Conservation (phyloP, 73 alveolate species). For the Stentor coeruleus region DNA sequence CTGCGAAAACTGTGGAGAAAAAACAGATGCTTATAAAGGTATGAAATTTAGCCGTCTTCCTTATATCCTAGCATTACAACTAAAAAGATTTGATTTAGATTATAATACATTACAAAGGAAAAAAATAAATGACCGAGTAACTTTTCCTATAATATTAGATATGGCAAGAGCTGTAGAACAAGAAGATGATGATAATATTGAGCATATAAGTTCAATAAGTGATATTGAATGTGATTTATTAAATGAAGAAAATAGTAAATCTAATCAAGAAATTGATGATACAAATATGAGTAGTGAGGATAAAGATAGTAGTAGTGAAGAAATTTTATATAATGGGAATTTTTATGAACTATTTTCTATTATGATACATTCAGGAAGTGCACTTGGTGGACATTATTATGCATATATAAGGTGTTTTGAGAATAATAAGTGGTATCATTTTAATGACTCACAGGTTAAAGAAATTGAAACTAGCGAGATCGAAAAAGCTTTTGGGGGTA, state of each 20-base stretch:
- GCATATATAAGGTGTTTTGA: conserved; percentile 84
- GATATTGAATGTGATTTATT: conserved; percentile 2
- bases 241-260: neutral
- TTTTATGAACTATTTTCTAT: conserved; percentile 82
- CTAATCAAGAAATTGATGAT: neutral
- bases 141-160: conserved; percentile 64
- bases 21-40: conserved; percentile 86
- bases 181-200: too few relatives aligned
- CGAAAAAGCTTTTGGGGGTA: conserved; percentile 73
- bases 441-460: conserved; percentile 79
- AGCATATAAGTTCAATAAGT: conserved; percentile 35
- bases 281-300: conserved; percentile 36
- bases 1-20: conserved; percentile 82
- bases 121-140: conserved; percentile 74
- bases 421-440: conserved; percentile 73
- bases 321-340: neutral
- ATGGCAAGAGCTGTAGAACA: conserved; percentile 36
- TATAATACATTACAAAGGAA: conserved; percentile 60
- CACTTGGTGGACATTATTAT: conserved; percentile 93
- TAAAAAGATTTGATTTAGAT: conserved; percentile 85
- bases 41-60: conserved; percentile 69
- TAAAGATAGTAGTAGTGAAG: neutral
- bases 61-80: conserved; percentile 63
- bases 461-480: conserved; percentile 57
- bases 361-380: conserved; percentile 88